Conservation (phyloP, 2,329 filamentous ascomycete species). For the Beauveria sp. region DNA sequence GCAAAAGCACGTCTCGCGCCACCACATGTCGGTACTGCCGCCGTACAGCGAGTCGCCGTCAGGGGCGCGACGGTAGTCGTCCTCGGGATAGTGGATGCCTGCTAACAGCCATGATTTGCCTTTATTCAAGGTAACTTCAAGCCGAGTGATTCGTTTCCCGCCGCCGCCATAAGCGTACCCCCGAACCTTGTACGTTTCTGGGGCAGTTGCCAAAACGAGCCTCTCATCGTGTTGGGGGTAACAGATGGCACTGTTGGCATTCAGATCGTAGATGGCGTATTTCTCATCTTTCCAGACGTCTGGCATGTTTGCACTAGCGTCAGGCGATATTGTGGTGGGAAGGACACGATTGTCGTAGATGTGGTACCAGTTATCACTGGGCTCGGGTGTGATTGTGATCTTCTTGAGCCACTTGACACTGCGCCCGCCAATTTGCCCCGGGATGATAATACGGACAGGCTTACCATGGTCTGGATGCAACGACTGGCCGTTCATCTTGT, state of each 20-base stretch:
- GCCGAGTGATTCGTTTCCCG: conserved; percentile 72
- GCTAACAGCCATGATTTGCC: conserved; percentile 74
- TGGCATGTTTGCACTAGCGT: conserved; percentile 64
- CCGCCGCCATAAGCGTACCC: conserved; percentile 89
- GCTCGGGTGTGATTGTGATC: conserved; percentile 67
- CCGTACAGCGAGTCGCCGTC: conserved; percentile 61
- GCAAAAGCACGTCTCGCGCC: conserved; percentile 76
- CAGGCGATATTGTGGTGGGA: conserved; percentile 77
- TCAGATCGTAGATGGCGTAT: conserved; percentile 89
- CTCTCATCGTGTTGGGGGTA: conserved; percentile 73
- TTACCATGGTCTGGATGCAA: conserved; percentile 80
- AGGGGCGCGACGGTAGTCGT: conserved; percentile 61
- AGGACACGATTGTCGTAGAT: conserved; percentile 89
- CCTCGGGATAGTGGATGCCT: conserved; percentile 74
- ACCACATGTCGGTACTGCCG: conserved; percentile 70
- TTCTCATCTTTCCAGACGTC: conserved; percentile 82
- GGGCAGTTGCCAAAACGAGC: conserved; percentile 40
- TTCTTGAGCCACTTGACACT: conserved; percentile 90
- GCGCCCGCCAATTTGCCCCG: conserved; percentile 83
- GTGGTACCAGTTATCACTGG: conserved; percentile 92
- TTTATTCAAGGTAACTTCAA: conserved; percentile 77
- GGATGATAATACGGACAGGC: conserved; percentile 74
- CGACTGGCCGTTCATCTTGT: conserved; percentile 82
- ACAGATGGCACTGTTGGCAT: conserved; percentile 74
- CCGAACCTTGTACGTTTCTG: conserved; percentile 51